phyloP scores from a whole-genome alignment of 257 asterid species.

The Forsythia viridissima region DNA sequence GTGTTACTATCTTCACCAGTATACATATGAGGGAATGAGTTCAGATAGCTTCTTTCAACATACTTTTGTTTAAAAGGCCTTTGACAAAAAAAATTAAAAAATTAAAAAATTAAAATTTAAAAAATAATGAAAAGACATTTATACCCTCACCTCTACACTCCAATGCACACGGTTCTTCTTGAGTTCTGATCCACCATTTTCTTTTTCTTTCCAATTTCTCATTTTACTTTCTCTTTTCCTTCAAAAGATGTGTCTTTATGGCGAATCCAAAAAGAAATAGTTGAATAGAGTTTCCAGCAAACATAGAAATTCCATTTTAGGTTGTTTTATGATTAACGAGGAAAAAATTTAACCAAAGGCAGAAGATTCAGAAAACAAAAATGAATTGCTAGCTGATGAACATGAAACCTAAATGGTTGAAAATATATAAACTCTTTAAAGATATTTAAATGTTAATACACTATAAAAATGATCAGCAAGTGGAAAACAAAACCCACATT shows the following conservation, averaged over 20 bases:
- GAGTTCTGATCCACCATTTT: too few species aligned
- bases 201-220: too few species aligned
- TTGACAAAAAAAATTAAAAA: too few species aligned
- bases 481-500: background rate
- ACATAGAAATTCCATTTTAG: background rate
- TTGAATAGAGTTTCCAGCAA: background rate
- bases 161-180: too few species aligned
- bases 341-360: background rate
- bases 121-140: too few species aligned
- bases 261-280: constrained; percentile 3
- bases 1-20: too few species aligned
- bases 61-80: too few species aligned
- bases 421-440: background rate
- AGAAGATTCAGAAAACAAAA: background rate
- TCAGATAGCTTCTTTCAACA: too few species aligned
- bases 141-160: too few species aligned
- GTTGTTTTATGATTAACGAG: background rate
- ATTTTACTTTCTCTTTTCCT: too few species aligned
- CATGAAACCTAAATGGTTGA: constrained; percentile 1
- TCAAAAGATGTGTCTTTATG: background rate
- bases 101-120: too few species aligned
- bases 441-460: background rate
- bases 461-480: background rate
- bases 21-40: too few species aligned
- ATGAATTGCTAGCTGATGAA: background rate